Percentiles rank a stretch among this genome's conserved stretches.
phyloP scores from a whole-genome alignment of 495 filamentous ascomycete genomes.

The Lasiosphaeris hirsuta region DNA sequence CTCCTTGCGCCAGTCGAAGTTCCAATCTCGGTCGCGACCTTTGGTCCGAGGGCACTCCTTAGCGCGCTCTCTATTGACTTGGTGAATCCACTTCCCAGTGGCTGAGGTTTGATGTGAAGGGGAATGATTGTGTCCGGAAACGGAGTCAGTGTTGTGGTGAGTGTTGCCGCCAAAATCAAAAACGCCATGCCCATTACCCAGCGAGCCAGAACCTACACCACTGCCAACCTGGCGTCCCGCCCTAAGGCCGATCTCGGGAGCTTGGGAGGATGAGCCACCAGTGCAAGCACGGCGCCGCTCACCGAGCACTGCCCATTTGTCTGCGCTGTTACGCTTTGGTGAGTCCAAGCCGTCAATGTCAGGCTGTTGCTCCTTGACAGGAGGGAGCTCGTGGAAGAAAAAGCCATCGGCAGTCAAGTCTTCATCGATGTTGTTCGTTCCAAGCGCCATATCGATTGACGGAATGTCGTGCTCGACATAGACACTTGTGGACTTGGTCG shows the following conservation, averaged over 20 bases:
- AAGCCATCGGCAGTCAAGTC: constrained; percentile 62
- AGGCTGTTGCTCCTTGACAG: constrained; percentile 34
- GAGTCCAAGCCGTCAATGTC: constrained; percentile 33
- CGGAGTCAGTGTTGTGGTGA: constrained; percentile 23
- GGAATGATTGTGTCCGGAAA: constrained; percentile 24
- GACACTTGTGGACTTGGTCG: constrained; percentile 44
- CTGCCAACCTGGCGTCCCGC: constrained; percentile 32
- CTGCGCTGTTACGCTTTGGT: constrained; percentile 53
- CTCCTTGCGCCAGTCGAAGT: constrained; percentile 63
- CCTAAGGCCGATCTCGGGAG: constrained; percentile 42
- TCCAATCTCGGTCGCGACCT: constrained; percentile 51
- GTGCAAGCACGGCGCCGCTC: constrained; percentile 71
- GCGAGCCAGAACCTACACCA: constrained; percentile 31
- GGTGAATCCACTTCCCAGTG: constrained; percentile 26
- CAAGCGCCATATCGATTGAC: constrained; percentile 38
- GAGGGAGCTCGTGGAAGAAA: constrained; percentile 61
- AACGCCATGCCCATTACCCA: constrained; percentile 33
- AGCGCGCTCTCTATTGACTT: constrained; percentile 44
- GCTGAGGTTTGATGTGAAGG: constrained; percentile 14
- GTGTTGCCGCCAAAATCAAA: constrained; percentile 29
- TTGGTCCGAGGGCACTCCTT: constrained; percentile 47
- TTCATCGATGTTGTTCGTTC: constrained; percentile 48
- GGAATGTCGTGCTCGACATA: constrained; percentile 40
- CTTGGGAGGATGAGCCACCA: constrained; percentile 40
- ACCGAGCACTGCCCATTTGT: constrained; percentile 86